Conservation (phyloP, 371 early-diverging fungal genomes). For the Mucor lusitanicus region DNA sequence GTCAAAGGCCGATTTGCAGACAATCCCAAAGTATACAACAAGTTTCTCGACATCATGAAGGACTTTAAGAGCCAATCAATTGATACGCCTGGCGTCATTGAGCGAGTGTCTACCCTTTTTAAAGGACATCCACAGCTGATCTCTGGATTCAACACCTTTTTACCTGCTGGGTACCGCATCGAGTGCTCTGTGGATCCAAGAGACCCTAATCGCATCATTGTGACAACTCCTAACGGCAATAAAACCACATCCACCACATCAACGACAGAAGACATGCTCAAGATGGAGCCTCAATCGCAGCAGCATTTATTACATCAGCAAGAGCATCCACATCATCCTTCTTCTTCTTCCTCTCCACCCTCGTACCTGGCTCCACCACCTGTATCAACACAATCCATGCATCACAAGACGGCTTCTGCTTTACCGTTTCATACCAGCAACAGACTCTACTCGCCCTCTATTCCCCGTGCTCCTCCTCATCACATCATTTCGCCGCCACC, state of each 20-base stretch:
- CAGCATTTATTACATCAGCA: background rate
- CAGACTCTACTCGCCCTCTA: background rate
- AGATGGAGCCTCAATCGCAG: background rate
- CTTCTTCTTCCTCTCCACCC: background rate
- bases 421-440: background rate
- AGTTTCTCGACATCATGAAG: conserved; percentile 99
- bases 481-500: background rate
- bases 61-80: conserved; percentile 98
- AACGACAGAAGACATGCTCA: conserved; percentile 4
- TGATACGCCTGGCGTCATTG: conserved; percentile 98
- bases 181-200: conserved; percentile 79
- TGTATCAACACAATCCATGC: background rate
- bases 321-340: background rate
- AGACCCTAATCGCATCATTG: conserved; percentile 76
- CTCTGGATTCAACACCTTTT: conserved; percentile 98
- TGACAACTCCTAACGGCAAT: conserved; percentile 83
- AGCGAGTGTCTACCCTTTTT: conserved; percentile 94
- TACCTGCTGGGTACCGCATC: conserved; percentile 96
- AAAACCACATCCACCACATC: conserved; percentile 10
- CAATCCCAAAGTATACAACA: conserved; percentile 93
- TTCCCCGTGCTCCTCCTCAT: background rate
- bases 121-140: conserved; percentile 93
- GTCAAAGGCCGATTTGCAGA: conserved; percentile 94
- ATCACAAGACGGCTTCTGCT: background rate
- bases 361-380: background rate